Percentiles rank a stretch among this genome's conserved stretches.
These are phyloP conservation scores for Leccinum longicurvipes DNA, from an alignment of 768 basidiomycete species.

Conservation along the genomic window DNA sequence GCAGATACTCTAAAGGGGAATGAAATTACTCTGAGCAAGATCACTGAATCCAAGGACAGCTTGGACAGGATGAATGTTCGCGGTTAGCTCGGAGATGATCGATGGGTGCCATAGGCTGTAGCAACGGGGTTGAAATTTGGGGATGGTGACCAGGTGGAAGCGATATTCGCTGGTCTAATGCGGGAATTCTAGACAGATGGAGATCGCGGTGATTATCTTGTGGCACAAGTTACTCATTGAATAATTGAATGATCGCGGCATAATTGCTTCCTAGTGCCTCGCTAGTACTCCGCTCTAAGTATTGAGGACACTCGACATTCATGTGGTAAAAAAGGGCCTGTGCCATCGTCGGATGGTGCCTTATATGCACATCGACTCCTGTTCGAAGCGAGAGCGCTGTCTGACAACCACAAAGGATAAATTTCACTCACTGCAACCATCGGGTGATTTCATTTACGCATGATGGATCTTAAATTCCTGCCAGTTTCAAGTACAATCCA, in stretches of 20 bases:
- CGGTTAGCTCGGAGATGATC: conserved; percentile 7
- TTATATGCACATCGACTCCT: conserved; percentile 2
- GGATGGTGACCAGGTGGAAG: background rate
- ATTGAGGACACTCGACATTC: conserved; percentile 8
- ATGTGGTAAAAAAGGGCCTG: conserved; percentile 1
- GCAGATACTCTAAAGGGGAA: conserved; percentile 4
- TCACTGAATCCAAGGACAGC: conserved; percentile 3
- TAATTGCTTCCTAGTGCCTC: conserved; percentile 6
- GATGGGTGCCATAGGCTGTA: background rate
- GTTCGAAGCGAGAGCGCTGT: conserved; percentile 5
- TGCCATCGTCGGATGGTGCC: conserved; percentile 7
- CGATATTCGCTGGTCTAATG: conserved; percentile 8
- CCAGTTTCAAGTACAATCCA: conserved; percentile 2
- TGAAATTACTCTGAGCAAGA: background rate
- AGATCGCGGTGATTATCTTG: conserved; percentile 26
- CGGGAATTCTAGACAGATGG: conserved; percentile 15
- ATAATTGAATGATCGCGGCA: background rate
- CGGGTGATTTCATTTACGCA: conserved; percentile 12
- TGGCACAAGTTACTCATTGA: background rate
- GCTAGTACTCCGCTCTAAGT: conserved; percentile 9
- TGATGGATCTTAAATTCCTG: conserved; percentile 9
- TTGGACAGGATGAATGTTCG: background rate
- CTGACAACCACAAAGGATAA: conserved; percentile 6
- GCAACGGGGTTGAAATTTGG: conserved; percentile 1
- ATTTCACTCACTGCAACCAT: conserved; percentile 9